These are phyloP conservation scores for Magnusiomyces starmeri DNA, from an alignment of 1,139 yeast genomes.

Conservation along the genomic window DNA sequence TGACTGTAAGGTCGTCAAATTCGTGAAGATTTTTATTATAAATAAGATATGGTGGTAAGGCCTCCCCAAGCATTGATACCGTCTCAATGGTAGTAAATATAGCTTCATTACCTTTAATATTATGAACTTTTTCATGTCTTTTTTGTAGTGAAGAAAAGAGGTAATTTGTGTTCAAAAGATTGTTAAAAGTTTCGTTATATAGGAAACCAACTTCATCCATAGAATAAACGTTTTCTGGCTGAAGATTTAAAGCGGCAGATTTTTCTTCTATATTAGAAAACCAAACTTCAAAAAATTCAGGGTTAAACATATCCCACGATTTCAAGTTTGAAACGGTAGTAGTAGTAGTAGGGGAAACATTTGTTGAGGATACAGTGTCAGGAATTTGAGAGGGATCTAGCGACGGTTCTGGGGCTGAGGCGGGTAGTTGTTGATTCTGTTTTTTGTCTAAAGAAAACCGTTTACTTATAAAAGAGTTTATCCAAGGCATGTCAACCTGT, in stretches of 20 bases:
- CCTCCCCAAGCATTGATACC: slow-evolving; percentile 3
- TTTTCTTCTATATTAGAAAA: slow-evolving; percentile 1
- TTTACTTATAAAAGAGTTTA: background rate
- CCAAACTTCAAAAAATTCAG: slow-evolving; percentile 7
- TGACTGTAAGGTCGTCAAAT: background rate
- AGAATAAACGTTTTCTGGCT: slow-evolving; percentile 4
- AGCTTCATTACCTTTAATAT: slow-evolving; percentile 5
- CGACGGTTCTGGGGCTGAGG: background rate
- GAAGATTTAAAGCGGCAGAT: background rate
- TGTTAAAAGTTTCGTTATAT: background rate
- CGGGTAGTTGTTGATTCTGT: no score
- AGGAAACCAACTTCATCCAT: slow-evolving; percentile 5
- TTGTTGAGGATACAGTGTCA: background rate
- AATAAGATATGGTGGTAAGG: slow-evolving; percentile 1
- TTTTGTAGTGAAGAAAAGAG: background rate
- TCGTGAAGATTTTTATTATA: background rate
- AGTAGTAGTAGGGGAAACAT: background rate
- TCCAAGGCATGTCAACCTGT: background rate
- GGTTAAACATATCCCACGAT: background rate
- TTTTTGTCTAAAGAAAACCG: background rate
- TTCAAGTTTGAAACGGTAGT: background rate
- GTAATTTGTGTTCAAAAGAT: background rate
- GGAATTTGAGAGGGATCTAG: background rate
- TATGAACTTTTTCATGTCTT: background rate
- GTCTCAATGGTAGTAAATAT: slow-evolving; percentile 4